A percentile compares a stretch with the other conserved stretches of the same genome.
These are phyloP conservation scores for Lithocarpus polystachyus DNA, from an alignment of 306 rosid species.

Conservation along the genomic window DNA sequence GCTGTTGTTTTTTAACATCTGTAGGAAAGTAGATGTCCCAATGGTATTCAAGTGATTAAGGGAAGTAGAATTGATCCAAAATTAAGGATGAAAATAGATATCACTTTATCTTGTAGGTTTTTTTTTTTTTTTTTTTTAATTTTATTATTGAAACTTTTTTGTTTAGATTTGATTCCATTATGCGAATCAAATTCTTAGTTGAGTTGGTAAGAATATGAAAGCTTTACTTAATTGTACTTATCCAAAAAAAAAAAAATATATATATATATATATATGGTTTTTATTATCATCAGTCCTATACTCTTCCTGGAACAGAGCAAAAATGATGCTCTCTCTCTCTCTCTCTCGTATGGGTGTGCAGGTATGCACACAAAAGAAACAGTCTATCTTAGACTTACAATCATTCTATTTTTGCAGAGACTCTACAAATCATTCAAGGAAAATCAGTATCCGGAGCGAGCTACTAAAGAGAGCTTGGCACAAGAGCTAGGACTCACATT, in stretches of 20 bases:
- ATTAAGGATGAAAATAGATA: background rate
- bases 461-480: conserved; percentile 73
- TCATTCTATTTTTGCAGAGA: conserved; percentile 47
- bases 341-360: background rate
- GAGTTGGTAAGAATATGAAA: background rate
- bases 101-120: background rate
- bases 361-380: background rate
- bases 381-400: background rate
- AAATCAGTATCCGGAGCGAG: conserved; percentile 78
- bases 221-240: background rate
- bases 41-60: background rate
- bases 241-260: no score
- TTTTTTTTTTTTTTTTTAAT: no score
- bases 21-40: background rate
- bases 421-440: conserved; percentile 70
- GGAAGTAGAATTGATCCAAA: background rate
- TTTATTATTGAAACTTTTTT: background rate
- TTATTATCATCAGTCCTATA: background rate
- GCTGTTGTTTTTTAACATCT: background rate
- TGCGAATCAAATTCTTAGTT: background rate
- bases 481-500: conserved; percentile 66
- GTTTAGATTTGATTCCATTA: background rate
- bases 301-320: background rate
- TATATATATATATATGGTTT: no score
- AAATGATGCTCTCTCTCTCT: background rate